Percentiles rank a stretch among this genome's conserved stretches.
Evolutionary conservation across 441 rosid species (phyloP).

Genomic region (Sinapis alba): DNA sequence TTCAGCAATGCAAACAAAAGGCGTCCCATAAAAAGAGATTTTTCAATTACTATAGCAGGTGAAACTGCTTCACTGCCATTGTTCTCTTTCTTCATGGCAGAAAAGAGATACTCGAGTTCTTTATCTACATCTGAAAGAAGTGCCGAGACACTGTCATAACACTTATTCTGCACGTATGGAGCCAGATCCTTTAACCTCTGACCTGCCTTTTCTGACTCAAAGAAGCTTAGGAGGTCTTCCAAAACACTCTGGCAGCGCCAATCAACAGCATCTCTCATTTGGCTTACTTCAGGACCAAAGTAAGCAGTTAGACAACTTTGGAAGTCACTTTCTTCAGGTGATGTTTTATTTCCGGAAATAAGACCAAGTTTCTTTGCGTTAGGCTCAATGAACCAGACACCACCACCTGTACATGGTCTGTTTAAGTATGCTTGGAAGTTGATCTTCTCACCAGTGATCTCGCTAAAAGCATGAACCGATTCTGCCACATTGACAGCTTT

Average conservation of each 20-base stretch:
- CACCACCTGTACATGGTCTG: conserved; percentile 87
- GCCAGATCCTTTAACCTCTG: conserved; percentile 80
- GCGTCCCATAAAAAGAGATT: conserved; percentile 92
- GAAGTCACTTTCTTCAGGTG: conserved; percentile 70
- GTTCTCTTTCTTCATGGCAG: conserved; percentile 51
- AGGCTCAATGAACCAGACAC: conserved; percentile 95
- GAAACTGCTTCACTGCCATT: conserved; percentile 47
- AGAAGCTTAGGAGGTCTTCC: conserved; percentile 85
- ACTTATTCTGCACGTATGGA: conserved; percentile 78
- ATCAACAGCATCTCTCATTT: conserved; percentile 86
- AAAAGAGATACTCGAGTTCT: conserved; percentile 65
- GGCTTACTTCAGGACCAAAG: conserved; percentile 90
- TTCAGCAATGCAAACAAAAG: conserved; percentile 84
- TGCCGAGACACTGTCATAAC: conserved; percentile 75
- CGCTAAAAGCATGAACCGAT: conserved; percentile 51
- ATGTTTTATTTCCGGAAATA: conserved; percentile 49
- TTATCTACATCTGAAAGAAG: conserved; percentile 65
- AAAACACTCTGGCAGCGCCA: conserved; percentile 68
- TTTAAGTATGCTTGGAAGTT: conserved; percentile 83
- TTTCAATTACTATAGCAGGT: conserved; percentile 74
- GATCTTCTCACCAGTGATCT: conserved; percentile 51
- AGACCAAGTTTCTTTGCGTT: conserved; percentile 57
- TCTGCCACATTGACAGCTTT: conserved; percentile 59
- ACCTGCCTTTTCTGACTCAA: conserved; percentile 94
- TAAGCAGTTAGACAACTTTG: conserved; percentile 81